These are phyloP conservation scores for Metschnikowia baotianmanensis DNA, from an alignment of 805 yeast genomes.

Conservation along the genomic window DNA sequence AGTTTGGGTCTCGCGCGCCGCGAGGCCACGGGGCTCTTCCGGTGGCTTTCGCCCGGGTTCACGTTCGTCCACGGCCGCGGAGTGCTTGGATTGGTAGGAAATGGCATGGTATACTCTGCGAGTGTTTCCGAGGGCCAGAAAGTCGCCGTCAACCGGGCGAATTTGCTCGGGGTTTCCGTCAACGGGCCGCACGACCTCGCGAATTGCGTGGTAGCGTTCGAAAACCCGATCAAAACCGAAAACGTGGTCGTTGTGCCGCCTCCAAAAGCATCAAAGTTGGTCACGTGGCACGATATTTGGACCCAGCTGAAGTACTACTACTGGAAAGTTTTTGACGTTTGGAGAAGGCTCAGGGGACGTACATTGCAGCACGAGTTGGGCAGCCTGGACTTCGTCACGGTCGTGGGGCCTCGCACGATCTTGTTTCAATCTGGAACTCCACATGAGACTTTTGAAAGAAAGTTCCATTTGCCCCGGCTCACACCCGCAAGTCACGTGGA, in stretches of 20 bases:
- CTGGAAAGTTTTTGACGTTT: constrained; percentile 11
- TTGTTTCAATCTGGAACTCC: constrained; percentile 46
- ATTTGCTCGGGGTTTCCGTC: constrained; percentile 50
- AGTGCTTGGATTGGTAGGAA: constrained; percentile 50
- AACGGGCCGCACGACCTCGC: constrained; percentile 47
- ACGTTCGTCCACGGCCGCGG: constrained; percentile 57
- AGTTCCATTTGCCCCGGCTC: constrained; percentile 12
- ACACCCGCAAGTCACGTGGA: constrained; percentile 11
- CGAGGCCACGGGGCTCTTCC: constrained; percentile 41
- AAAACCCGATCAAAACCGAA: constrained; percentile 6
- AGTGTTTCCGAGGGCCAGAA: constrained; percentile 46
- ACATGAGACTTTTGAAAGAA: constrained; percentile 14
- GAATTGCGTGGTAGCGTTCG: constrained; percentile 34
- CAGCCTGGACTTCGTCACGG: constrained; percentile 45
- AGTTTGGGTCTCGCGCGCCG: constrained; percentile 21
- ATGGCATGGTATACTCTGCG: constrained; percentile 52
- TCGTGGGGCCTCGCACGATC: constrained; percentile 55
- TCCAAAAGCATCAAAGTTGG: constrained; percentile 11
- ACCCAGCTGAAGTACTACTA: constrained; percentile 12
- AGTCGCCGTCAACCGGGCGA: constrained; percentile 43
- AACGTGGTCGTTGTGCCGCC: constrained; percentile 14
- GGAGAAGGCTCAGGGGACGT: constrained; percentile 4
- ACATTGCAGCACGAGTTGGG: constrained; percentile 9
- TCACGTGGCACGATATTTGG: constrained; percentile 10
- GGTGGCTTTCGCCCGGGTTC: constrained; percentile 38